Conservation (phyloP, 2,329 filamentous ascomycete species). For the Cercospora zeae-maydis region DNA sequence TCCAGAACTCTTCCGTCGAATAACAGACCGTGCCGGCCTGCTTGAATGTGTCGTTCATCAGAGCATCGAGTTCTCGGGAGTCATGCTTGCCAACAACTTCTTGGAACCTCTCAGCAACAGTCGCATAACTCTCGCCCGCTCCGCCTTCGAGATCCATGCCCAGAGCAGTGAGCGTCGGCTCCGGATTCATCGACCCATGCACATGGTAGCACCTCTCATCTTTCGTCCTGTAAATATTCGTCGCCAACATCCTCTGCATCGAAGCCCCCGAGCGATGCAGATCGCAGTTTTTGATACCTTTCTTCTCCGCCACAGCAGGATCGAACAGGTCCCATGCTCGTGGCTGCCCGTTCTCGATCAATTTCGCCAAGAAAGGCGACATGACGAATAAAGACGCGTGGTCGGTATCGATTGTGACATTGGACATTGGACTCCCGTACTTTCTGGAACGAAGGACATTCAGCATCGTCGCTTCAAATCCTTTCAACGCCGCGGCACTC, state of each 20-base stretch:
- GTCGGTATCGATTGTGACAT: constrained; percentile 22
- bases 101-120: constrained; percentile 42
- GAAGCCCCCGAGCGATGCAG: constrained; percentile 15
- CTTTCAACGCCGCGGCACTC: constrained; percentile 41
- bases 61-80: constrained; percentile 39
- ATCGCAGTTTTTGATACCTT: constrained; percentile 20
- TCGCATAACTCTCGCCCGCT: constrained; percentile 37
- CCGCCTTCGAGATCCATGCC: constrained; percentile 35
- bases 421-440: constrained; percentile 18
- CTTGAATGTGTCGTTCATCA: constrained; percentile 41
- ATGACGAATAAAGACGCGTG: constrained; percentile 28
- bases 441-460: constrained; percentile 22
- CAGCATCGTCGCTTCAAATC: constrained; percentile 23
- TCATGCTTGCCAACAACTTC: constrained; percentile 42
- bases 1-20: constrained; percentile 42
- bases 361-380: constrained; percentile 20
- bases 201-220: constrained; percentile 48
- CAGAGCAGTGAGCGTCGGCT: constrained; percentile 39
- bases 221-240: constrained; percentile 49
- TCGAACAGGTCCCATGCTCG: background rate
- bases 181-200: constrained; percentile 49
- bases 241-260: constrained; percentile 29
- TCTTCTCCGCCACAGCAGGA: background rate
- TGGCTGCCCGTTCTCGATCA: constrained; percentile 6
- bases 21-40: constrained; percentile 44